Conservation (phyloP, 2,329 filamentous ascomycete genomes). For the Dichotomopilus funicola region DNA sequence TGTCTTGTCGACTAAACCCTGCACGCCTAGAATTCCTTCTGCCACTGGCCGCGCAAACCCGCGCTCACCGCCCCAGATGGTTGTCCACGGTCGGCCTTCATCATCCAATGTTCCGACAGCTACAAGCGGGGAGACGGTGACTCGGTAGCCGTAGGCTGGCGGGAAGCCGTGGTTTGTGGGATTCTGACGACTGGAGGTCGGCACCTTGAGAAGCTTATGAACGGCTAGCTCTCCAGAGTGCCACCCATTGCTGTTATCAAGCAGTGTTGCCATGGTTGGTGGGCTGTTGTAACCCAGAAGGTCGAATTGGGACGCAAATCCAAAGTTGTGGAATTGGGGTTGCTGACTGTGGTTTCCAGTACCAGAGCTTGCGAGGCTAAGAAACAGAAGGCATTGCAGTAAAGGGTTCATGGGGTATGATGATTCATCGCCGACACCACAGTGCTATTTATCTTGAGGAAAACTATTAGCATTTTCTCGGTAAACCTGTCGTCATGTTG, state of each 20-base stretch:
- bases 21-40: slow-evolving; percentile 56
- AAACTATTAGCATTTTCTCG: too few relatives aligned
- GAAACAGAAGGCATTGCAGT: not conserved
- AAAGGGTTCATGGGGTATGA: not conserved
- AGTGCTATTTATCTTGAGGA: too few relatives aligned
- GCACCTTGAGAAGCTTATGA: slow-evolving; percentile 55
- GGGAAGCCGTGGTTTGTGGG: slow-evolving; percentile 61
- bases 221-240: slow-evolving; percentile 62
- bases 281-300: not conserved
- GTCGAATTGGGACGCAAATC: not conserved
- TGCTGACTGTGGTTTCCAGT: not conserved
- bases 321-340: not conserved
- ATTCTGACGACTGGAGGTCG: slow-evolving; percentile 46
- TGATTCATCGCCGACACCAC: too few relatives aligned
- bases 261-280: slow-evolving; percentile 11
- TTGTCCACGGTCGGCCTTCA: slow-evolving; percentile 64
- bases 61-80: slow-evolving; percentile 66
- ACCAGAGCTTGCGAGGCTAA: not conserved
- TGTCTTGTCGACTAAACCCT: slow-evolving; percentile 50
- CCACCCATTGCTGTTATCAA: slow-evolving; percentile 37
- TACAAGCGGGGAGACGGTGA: slow-evolving; percentile 59
- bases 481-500: too few relatives aligned
- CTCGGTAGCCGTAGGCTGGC: slow-evolving; percentile 51
- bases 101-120: slow-evolving; percentile 67
- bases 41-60: slow-evolving; percentile 62